Evolutionary conservation across 177 flowering plant genomes (phyloP).

Genomic region (Vitis hybrid): DNA sequence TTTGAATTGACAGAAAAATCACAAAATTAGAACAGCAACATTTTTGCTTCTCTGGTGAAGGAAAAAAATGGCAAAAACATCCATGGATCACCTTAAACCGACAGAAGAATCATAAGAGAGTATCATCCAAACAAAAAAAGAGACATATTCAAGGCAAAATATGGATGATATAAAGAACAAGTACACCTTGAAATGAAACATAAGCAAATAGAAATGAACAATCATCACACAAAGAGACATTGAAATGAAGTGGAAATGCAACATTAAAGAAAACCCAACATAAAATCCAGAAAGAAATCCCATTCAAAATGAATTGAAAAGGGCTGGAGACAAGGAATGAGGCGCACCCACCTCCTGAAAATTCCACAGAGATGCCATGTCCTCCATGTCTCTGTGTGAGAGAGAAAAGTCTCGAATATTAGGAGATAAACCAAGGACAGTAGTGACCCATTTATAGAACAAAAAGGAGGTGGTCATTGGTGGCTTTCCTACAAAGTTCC

Average conservation of each 20-base stretch:
- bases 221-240: too few relatives aligned
- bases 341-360: constrained; percentile 45
- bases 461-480: constrained; percentile 9
- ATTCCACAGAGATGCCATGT: constrained; percentile 51
- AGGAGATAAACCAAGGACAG: constrained; percentile 11
- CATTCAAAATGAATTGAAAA: neutral
- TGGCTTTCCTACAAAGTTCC: constrained; percentile 19
- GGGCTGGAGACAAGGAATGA: neutral
- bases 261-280: neutral
- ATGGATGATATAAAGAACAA: too few relatives aligned
- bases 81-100: too few relatives aligned
- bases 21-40: too few relatives aligned
- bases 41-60: too few relatives aligned
- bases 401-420: neutral
- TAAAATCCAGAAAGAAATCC: neutral
- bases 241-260: too few relatives aligned
- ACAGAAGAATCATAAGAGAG: too few relatives aligned
- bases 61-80: too few relatives aligned
- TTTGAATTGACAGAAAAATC: neutral
- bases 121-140: too few relatives aligned
- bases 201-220: too few relatives aligned
- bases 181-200: too few relatives aligned
- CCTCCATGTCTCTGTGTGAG: constrained; percentile 36
- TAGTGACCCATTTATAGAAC: constrained; percentile 28
- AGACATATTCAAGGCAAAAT: too few relatives aligned